phyloP scores from a whole-genome alignment of 2,329 filamentous ascomycete genomes.

The Kalmusia sp. region DNA sequence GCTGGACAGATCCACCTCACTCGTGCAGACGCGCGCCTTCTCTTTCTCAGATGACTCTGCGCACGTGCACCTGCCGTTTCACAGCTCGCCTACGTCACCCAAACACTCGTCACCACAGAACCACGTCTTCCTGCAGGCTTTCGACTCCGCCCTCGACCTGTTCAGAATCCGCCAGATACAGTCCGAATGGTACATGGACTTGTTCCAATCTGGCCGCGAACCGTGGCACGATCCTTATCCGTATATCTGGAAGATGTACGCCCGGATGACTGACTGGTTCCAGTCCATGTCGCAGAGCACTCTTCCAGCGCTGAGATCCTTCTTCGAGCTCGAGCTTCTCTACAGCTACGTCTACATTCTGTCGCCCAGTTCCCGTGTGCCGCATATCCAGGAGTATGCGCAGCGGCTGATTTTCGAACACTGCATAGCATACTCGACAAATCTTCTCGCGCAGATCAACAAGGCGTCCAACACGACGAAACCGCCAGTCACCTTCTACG shows the following conservation, averaged over 20 bases:
- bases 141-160: conserved; percentile 76
- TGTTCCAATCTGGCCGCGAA: conserved; percentile 79
- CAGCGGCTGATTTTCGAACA: conserved; percentile 86
- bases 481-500: conserved; percentile 83
- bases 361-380: conserved; percentile 77
- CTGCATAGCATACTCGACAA: conserved; percentile 79
- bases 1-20: conserved; percentile 85
- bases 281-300: conserved; percentile 74
- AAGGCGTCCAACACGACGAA: conserved; percentile 61
- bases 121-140: conserved; percentile 61
- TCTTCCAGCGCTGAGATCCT: conserved; percentile 70
- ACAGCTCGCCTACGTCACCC: conserved; percentile 43
- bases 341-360: conserved; percentile 93
- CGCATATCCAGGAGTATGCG: conserved; percentile 76
- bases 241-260: conserved; percentile 78
- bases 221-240: conserved; percentile 72
- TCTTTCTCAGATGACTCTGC: conserved; percentile 92
- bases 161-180: conserved; percentile 86
- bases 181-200: conserved; percentile 86
- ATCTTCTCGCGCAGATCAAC: conserved; percentile 70
- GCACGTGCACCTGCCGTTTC: conserved; percentile 77
- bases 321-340: conserved; percentile 86
- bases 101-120: conserved; percentile 56
- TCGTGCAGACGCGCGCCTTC: conserved; percentile 86
- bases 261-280: conserved; percentile 81